A percentile compares a stretch with the other conserved stretches of the same genome.
Evolutionary conservation across 2,329 filamentous ascomycete species (phyloP).

Genomic region (Mycosphaerella sp.): DNA sequence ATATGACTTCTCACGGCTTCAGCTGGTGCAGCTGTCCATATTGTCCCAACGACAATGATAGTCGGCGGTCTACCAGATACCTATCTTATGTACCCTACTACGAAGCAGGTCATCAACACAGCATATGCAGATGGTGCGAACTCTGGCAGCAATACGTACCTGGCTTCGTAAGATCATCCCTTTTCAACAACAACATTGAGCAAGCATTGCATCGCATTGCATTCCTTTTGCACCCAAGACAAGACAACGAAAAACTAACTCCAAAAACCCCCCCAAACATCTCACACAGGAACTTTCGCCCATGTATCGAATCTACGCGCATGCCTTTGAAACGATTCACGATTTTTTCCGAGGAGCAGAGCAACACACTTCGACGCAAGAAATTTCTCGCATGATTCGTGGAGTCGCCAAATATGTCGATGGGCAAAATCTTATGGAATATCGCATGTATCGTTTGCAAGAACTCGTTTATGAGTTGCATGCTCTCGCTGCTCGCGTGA

Average conservation of each 20-base stretch:
- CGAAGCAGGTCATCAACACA: constrained; percentile 5
- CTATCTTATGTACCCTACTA: constrained; percentile 4
- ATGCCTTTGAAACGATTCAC: constrained; percentile 9
- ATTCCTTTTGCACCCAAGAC: too few relatives aligned
- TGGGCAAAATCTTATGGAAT: constrained; percentile 9
- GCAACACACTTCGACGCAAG: background rate
- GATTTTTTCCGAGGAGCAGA: constrained; percentile 5
- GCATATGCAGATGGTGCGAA: constrained; percentile 8
- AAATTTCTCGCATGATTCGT: constrained; percentile 2
- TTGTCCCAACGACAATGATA: constrained; percentile 2
- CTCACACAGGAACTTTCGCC: constrained; percentile 6
- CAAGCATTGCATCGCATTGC: too few relatives aligned
- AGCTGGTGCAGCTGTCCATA: constrained; percentile 12
- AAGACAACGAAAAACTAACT: too few relatives aligned
- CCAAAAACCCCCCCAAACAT: too few relatives aligned
- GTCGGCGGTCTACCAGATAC: background rate
- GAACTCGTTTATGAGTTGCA: background rate
- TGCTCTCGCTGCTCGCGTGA: background rate
- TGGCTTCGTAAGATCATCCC: constrained; percentile 2
- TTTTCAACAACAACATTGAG: too few relatives aligned
- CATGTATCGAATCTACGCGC: constrained; percentile 1
- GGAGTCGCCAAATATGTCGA: constrained; percentile 6
- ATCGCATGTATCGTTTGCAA: constrained; percentile 1
- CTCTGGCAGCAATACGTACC: constrained; percentile 8
- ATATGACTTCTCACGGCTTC: constrained; percentile 8